Conservation (phyloP, 768 basidiomycete genomes). For the Rhodotorula diobovata region DNA sequence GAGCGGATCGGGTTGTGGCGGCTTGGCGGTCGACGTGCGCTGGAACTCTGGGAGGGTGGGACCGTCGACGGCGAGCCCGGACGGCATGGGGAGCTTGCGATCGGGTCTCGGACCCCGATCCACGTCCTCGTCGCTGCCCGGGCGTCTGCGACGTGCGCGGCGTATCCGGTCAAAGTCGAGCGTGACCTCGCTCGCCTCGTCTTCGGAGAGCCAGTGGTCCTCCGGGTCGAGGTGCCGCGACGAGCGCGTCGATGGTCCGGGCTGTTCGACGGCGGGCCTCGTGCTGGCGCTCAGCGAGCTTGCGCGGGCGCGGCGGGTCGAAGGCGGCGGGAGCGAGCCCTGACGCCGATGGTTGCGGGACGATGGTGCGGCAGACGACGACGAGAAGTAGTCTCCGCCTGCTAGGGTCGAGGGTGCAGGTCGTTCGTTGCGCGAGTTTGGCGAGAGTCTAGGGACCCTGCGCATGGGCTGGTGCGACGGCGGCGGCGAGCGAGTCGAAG, state of each 20-base stretch:
- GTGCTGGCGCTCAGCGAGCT: neutral
- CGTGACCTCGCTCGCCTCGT: constrained; percentile 30
- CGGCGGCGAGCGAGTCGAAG: neutral
- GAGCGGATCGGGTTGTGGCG: neutral
- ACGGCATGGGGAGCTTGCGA: constrained; percentile 1
- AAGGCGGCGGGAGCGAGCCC: constrained; percentile 8
- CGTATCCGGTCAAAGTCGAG: neutral
- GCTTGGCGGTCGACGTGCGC: constrained; percentile 1
- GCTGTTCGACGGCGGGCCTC: neutral
- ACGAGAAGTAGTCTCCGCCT: constrained; percentile 1
- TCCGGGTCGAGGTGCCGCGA: constrained; percentile 33
- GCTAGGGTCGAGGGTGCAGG: constrained; percentile 18
- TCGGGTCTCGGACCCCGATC: neutral
- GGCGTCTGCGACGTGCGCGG: neutral
- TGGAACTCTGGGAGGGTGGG: neutral
- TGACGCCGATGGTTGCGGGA: neutral
- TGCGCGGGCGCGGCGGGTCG: neutral
- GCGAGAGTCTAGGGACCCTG: neutral
- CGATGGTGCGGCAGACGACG: neutral
- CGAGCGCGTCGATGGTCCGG: neutral
- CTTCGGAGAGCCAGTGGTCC: constrained; percentile 42
- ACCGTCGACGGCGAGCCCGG: neutral
- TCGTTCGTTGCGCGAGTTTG: constrained; percentile 19
- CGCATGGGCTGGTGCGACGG: neutral
- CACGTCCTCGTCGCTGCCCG: neutral